Base-by-base conservation (phyloP, 2,329 filamentous ascomycete species). In the Ceratocystis papillata region DNA sequence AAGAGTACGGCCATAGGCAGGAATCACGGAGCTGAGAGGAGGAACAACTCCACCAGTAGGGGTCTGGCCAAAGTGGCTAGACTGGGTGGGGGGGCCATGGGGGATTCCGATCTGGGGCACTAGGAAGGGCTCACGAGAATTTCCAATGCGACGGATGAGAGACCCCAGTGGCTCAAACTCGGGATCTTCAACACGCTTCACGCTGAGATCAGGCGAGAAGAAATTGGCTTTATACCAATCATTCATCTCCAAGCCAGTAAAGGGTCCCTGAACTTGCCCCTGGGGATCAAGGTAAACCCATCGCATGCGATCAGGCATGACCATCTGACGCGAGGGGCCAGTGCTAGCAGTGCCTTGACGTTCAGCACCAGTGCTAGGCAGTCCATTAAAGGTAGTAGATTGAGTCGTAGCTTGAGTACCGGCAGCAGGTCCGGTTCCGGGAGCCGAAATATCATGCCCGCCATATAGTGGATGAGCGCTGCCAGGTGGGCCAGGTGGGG, bases 201-300 rank as follows among this genome's bases (percentile, higher is more conserved):
- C 94, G 55, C 95, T 85, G 22, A 99, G 80, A 71, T 99, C 93
- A 0, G 93, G 87, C 0, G 90, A 96, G 76, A 99, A 99, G 78
- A 97, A 99, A 59, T 93, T 92, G 46, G 92, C 93, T 75, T 97
- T 97, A 77, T 97, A 99, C 94, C 94, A 99, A 72, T 99, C 95
- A 71, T 99, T 95, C 94, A 99, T 99, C 76, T 99, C 94, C 62
- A 99, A 79, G 1, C 94, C 94, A 48, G 91, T 96, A 77, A 94
- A 99, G 0, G 94, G 94, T 0, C 94, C 94, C 73, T 99, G 94
- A 5, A 90, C 87, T 69, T 90, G 88, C 25, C 91, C 91, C 73
- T 96, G 90, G 4, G 94, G 94, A 73, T 99, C 94, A 64, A 95
- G 86, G 74, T 99, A 99, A 20, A 96, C 93, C 94, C 94, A 99